Evolutionary conservation across 345 rosid genomes (phyloP), one percentile per base, ranked within the genome.

Genomic region (Citrus maxima): DNA sequence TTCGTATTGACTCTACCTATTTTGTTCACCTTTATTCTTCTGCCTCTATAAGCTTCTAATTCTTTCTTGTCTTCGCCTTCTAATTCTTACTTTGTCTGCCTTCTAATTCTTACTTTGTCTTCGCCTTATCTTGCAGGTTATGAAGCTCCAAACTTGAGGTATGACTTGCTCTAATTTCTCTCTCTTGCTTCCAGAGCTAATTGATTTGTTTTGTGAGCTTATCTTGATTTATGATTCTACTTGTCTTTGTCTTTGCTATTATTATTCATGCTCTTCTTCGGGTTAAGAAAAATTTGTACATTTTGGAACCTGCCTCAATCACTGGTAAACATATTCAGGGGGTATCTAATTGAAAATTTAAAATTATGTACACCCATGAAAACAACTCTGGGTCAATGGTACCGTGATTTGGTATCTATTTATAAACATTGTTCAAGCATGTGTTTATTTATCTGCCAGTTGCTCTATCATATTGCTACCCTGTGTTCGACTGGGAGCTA

Each of bases 131-230:
- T 22, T 82, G 86, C 94, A 95, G 98, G 98, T 71, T 95, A 78
- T 80, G 95, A 90, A 84, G 90, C 98, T 86, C 94, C 95, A 69
- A 90, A 92, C 80, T 86, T 92, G 66, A 93, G 97, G 98, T 92
- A 79, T 77, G 72, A 51, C 42, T 74, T 54, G 3, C 67, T 63
- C 42, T 42, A 19, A 51, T 51, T 4, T 51, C 22, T 51, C 0
- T 51, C 21, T 51, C 21, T 51, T 51, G 35, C 42, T 12, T 42
- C 4, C 2, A 27, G 25, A 1, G 46, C 49, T 7, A 37, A 2
- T 24, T 16, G 21, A 21, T 73, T 60, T 54, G 54, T 16, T 51
- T 51, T 51, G 21, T 51, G 22, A 19, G 56, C 56, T 51, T 18
- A 51, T 51, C 56, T 51, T 35, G 40, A 40, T 61, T 27, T 4